Base-by-base conservation (phyloP, 169 alveolate genomes). In the Plasmodium relictum region DNA sequence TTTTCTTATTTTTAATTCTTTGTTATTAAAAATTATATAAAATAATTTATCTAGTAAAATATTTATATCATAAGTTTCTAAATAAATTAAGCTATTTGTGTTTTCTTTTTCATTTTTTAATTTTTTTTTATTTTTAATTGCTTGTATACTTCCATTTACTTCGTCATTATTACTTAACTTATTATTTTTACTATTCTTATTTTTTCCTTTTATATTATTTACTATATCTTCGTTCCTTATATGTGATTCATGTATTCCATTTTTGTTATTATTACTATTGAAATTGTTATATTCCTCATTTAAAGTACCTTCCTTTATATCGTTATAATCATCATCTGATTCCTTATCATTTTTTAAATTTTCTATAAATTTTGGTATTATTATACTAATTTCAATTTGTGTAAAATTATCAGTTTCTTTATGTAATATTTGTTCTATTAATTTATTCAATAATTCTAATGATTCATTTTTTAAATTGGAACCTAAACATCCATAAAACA, bases 321-420 rank as follows among this genome's bases (percentile, higher is more conserved):
- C 69, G 14, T 68, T 72, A 41, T 50, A 70, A 1, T 83, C 91
- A 48, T 44, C 56, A 18, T 20, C 16, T 6, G 73, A 37, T 24
- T 71, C 72, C 8, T 42, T 45, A 70, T 39, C 74, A 16, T 63
- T 14, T 72, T 44, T 86, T 71, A 86, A 71, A 86, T 71, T 86
- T 71, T 86, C 72, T 70, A 86, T 86, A 86, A 86, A 86, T 37
- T 86, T 86, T 8, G 92, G 92, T 14, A 86, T 59, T 71, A 71
- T 71, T n/a, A 26, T 45, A 41, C 92, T 86, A 31, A 86, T 86
- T 50, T 86, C 92, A 24, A 86, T 86, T 73, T 86, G 92, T 63
- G 92, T 86, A 86, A 86, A 86, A 86, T 69, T 86, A 22, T 86
- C 88, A 26, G 92, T 86, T 31, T 86, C 87, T 9, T 56, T 71